A percentile compares a stretch with the other conserved stretches of the same genome.
These are phyloP conservation scores for Candida maltosa DNA, from an alignment of 805 yeast species.

Conservation along the genomic window DNA sequence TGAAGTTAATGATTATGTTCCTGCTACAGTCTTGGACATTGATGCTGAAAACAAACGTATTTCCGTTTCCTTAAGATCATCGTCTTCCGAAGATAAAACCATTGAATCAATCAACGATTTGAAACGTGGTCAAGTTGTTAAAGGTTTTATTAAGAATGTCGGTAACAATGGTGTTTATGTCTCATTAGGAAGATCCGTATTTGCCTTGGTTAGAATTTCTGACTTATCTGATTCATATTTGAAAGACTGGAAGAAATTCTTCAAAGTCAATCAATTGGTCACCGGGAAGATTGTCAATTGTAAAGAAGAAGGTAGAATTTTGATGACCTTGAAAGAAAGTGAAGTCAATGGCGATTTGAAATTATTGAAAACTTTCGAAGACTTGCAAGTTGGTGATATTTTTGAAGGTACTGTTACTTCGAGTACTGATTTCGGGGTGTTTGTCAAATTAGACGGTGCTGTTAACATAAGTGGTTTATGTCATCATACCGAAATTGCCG, in stretches of 20 bases:
- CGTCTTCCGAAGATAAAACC: conserved; percentile 49
- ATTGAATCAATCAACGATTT: conserved; percentile 52
- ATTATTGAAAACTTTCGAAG: conserved; percentile 58
- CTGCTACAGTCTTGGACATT: conserved; percentile 52
- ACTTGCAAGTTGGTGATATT: conserved; percentile 65
- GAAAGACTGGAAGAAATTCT: conserved; percentile 85
- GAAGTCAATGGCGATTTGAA: conserved; percentile 71
- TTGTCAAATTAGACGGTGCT: conserved; percentile 76
- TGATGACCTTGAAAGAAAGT: conserved; percentile 76
- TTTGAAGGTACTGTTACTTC: conserved; percentile 75
- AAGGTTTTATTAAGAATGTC: conserved; percentile 77
- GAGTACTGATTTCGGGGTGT: conserved; percentile 87
- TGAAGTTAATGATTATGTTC: conserved; percentile 49
- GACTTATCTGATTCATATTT: conserved; percentile 79
- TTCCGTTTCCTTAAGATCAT: conserved; percentile 58
- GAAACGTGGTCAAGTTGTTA: conserved; percentile 66
- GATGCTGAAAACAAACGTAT: conserved; percentile 51
- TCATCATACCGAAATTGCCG: conserved; percentile 82
- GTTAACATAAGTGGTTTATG: conserved; percentile 79
- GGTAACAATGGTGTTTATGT: conserved; percentile 77
- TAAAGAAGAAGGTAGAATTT: conserved; percentile 59
- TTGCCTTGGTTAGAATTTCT: conserved; percentile 76
- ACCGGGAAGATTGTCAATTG: conserved; percentile 68
- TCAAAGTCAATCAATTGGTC: conserved; percentile 68
- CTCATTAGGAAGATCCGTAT: conserved; percentile 63